A percentile compares a stretch with the other conserved stretches of the same genome.
These are phyloP conservation scores for Chlorella variabilis DNA, from an alignment of 163 green algal species.

Conservation along the genomic window DNA sequence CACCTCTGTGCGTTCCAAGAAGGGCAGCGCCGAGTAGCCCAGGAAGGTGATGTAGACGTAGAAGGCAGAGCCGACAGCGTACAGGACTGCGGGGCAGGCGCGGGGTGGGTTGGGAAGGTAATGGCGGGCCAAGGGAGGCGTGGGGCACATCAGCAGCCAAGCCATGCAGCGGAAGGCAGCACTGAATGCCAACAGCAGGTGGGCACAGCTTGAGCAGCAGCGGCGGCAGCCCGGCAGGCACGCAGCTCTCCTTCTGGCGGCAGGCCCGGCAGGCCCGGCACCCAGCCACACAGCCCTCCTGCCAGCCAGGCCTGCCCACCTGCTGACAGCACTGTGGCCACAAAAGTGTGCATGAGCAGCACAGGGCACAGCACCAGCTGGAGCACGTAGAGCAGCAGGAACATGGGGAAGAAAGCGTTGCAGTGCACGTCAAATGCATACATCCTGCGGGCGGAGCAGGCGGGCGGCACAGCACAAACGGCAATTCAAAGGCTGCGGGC, in stretches of 20 bases:
- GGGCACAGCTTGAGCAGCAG: no score
- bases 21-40: slow-evolving; percentile 91
- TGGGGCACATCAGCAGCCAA: not conserved
- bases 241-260: no score
- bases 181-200: no score
- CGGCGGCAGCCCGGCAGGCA: not conserved
- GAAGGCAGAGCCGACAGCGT: slow-evolving; percentile 73
- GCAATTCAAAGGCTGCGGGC: no score
- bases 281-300: no score
- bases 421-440: slow-evolving; percentile 99
- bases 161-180: no score
- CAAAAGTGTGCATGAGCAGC: slow-evolving; percentile 75
- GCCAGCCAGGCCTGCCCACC: not conserved
- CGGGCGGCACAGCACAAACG: not conserved
- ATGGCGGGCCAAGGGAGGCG: not conserved
- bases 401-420: slow-evolving; percentile 96
- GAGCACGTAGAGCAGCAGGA: slow-evolving; percentile 87
- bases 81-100: slow-evolving; percentile 71
- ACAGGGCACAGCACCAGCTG: slow-evolving; percentile 89
- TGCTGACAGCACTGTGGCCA: slow-evolving; percentile 70
- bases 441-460: slow-evolving; percentile 71
- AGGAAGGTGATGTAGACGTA: slow-evolving; percentile 99
- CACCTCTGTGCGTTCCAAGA: slow-evolving; percentile 85
- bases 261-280: no score
- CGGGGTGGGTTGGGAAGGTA: not conserved